Evolutionary conservation across 1,139 yeast species (phyloP).

Genomic region (Yamadazyma atmosphaerica): DNA sequence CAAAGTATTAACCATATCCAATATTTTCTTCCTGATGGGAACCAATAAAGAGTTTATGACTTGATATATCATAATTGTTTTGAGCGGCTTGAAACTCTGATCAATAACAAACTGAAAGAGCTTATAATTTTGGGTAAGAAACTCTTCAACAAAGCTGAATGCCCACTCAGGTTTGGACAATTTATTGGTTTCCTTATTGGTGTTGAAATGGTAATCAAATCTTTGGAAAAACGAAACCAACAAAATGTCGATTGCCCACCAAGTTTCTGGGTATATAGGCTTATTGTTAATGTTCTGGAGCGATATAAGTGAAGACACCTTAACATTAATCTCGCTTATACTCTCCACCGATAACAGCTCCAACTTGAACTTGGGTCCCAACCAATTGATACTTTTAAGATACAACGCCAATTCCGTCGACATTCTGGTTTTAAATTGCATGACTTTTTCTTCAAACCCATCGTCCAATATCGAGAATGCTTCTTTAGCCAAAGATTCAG

Average conservation of each 20-base stretch:
- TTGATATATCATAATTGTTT: constrained; percentile 43
- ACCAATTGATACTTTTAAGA: constrained; percentile 19
- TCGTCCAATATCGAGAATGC: constrained; percentile 2
- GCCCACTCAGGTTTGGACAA: constrained; percentile 82
- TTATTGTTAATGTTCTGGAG: constrained; percentile 36
- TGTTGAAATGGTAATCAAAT: constrained; percentile 74
- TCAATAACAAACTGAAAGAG: constrained; percentile 36
- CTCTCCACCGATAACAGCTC: constrained; percentile 9
- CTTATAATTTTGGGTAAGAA: constrained; percentile 44
- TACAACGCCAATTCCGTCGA: constrained; percentile 6
- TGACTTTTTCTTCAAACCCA: constrained; percentile 9
- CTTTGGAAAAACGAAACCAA: constrained; percentile 59
- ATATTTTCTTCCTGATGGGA: constrained; percentile 51
- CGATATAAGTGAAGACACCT: constrained; percentile 25
- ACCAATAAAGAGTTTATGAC: constrained; percentile 55
- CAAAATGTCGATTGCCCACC: constrained; percentile 62
- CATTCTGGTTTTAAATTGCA: constrained; percentile 5
- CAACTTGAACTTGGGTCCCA: constrained; percentile 11
- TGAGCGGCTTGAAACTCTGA: constrained; percentile 26
- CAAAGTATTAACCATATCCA: constrained; percentile 26
- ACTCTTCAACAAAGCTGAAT: constrained; percentile 54
- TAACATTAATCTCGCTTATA: constrained; percentile 13
- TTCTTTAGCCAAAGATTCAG: neutral
- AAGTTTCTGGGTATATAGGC: constrained; percentile 43
- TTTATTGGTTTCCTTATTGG: constrained; percentile 60